Evolutionary conservation across 169 alveolate genomes (phyloP).

Genomic region (Plasmodium coatneyi): DNA sequence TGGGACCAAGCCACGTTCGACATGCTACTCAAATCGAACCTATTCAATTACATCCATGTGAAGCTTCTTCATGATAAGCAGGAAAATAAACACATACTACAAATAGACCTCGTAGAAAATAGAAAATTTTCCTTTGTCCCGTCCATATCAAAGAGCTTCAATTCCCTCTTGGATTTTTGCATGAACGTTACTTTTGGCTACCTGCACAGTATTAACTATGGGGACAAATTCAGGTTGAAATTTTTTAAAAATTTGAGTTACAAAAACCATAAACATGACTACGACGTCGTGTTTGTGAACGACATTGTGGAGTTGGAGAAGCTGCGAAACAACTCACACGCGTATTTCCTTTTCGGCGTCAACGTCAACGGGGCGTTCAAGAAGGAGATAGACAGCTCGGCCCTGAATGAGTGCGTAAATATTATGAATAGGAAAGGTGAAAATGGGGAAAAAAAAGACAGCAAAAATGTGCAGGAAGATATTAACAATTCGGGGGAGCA

Average conservation of each 20-base stretch:
- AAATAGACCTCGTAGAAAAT: constrained; percentile 51
- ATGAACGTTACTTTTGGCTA: constrained; percentile 40
- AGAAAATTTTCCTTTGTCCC: constrained; percentile 50
- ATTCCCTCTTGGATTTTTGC: constrained; percentile 58
- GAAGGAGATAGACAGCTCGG: constrained; percentile 22
- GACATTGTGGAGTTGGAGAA: constrained; percentile 66
- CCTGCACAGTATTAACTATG: constrained; percentile 47
- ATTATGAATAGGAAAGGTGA: constrained; percentile 27
- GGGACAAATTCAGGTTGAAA: constrained; percentile 46
- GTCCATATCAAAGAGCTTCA: constrained; percentile 69
- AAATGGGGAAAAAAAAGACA: neutral
- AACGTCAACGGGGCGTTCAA: constrained; percentile 16
- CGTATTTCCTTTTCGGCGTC: constrained; percentile 24
- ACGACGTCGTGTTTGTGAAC: constrained; percentile 36
- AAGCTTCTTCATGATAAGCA: constrained; percentile 25
- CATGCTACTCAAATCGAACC: constrained; percentile 24
- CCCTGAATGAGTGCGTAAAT: constrained; percentile 17
- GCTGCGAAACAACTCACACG: constrained; percentile 11
- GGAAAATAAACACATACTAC: constrained; percentile 25
- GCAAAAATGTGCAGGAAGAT: neutral
- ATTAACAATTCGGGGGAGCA: neutral
- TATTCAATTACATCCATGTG: constrained; percentile 59
- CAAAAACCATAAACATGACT: constrained; percentile 69
- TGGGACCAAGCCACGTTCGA: constrained; percentile 72
- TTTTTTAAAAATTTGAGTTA: constrained; percentile 70